These are phyloP conservation scores for Staphylotrichum longicolle DNA, from an alignment of 495 filamentous ascomycete species.

Conservation along the genomic window DNA sequence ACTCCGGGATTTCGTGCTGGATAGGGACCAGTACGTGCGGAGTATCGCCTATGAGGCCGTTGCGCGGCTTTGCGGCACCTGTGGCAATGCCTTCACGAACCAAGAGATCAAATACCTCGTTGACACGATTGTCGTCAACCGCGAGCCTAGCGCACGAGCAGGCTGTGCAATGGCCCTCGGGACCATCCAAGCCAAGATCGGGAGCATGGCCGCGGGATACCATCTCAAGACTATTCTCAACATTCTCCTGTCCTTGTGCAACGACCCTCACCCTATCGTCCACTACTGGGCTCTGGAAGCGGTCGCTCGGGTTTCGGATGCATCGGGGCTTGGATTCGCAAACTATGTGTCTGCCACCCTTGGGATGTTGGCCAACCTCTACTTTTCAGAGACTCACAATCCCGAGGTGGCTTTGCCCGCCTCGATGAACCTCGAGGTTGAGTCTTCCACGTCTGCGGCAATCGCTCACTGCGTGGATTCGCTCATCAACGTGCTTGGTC, in stretches of 20 bases:
- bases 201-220: constrained; percentile 96
- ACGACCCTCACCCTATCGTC: constrained; percentile 92
- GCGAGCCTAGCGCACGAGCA: constrained; percentile 88
- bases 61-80: constrained; percentile 85
- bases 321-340: constrained; percentile 88
- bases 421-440: constrained; percentile 85
- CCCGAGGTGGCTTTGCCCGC: constrained; percentile 72
- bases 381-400: constrained; percentile 87
- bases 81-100: constrained; percentile 84
- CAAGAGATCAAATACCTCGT: constrained; percentile 87
- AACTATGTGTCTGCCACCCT: constrained; percentile 84
- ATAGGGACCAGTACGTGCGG: constrained; percentile 81
- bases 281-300: constrained; percentile 96
- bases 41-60: constrained; percentile 82
- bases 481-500: constrained; percentile 91
- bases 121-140: constrained; percentile 87
- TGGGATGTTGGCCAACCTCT: constrained; percentile 89
- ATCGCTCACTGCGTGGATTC: constrained; percentile 90
- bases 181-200: constrained; percentile 90
- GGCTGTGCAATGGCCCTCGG: constrained; percentile 93
- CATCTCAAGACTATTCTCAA: constrained; percentile 95
- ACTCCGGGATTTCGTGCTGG: constrained; percentile 71
- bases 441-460: constrained; percentile 73
- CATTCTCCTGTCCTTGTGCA: constrained; percentile 91
- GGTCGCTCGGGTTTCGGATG: constrained; percentile 82